Conservation (phyloP, 176 grass and related monocot genomes). For the Dendrocalamus sinicus region DNA sequence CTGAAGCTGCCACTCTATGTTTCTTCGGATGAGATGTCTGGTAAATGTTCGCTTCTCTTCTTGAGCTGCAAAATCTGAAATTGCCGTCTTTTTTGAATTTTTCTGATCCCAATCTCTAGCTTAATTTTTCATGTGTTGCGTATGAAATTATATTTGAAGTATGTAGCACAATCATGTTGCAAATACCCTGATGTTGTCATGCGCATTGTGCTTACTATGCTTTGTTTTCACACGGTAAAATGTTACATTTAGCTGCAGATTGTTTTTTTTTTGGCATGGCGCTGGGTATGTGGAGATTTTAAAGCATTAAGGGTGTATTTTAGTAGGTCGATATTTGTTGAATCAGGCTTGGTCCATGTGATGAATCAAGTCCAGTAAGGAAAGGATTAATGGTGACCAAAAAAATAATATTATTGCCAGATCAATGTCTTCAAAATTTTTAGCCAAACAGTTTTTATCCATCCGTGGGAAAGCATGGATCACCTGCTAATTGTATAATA, state of each 20-base stretch:
- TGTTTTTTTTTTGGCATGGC: too few species aligned
- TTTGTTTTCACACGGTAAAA: not conserved
- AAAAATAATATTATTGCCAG: too few species aligned
- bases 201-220: not conserved
- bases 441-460: too few species aligned
- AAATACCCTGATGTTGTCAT: not conserved
- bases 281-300: too few species aligned
- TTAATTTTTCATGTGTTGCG: not conserved
- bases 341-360: too few species aligned
- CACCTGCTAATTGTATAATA: too few species aligned
- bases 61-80: not conserved
- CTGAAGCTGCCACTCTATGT: conserved; percentile 79
- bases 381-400: too few species aligned
- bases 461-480: not conserved
- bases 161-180: not conserved
- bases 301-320: too few species aligned
- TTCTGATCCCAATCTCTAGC: not conserved
- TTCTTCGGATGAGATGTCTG: conserved; percentile 53
- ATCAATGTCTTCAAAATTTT: too few species aligned
- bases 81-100: not conserved
- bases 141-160: not conserved
- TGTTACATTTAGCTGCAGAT: not conserved
- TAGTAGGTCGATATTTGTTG: too few species aligned
- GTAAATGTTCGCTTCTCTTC: conserved; percentile 44
- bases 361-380: too few species aligned